These are phyloP conservation scores for Saccharomycopsis lassenensis DNA, from an alignment of 805 yeast species.

Conservation along the genomic window DNA sequence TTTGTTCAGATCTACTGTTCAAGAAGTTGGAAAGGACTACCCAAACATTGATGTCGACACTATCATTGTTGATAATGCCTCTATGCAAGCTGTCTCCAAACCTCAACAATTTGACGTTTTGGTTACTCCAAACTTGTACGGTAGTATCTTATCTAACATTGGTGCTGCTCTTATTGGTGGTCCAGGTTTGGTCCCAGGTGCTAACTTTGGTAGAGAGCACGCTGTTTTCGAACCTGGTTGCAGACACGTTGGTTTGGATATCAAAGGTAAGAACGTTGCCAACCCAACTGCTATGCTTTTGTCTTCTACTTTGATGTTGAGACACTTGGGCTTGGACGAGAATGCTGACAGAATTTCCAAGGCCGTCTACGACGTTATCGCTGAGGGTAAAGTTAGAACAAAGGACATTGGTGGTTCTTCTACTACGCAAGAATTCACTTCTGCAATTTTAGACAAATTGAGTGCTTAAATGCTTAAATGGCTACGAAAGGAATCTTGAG, in stretches of 20 bases:
- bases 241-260: conserved; percentile 97
- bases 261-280: conserved; percentile 88
- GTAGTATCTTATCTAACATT: conserved; percentile 92
- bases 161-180: conserved; percentile 95
- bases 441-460: conserved; percentile 72
- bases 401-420: conserved; percentile 86
- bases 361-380: conserved; percentile 84
- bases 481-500: too few species aligned
- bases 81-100: conserved; percentile 97
- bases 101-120: conserved; percentile 98
- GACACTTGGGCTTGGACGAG: conserved; percentile 84
- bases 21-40: conserved; percentile 77
- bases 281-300: conserved; percentile 97
- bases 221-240: conserved; percentile 99
- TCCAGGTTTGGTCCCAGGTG: conserved; percentile 98
- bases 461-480: too few species aligned
- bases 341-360: conserved; percentile 78
- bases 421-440: conserved; percentile 89
- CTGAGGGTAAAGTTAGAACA: conserved; percentile 79
- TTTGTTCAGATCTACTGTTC: conserved; percentile 87
- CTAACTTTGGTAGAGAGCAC: conserved; percentile 93
- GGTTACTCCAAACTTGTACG: conserved; percentile 97
- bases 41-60: conserved; percentile 77
- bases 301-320: conserved; percentile 82
- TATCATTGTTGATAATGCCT: conserved; percentile 96